Conservation (phyloP, 2,329 filamentous ascomycete genomes). For the Aspergillus spinulosporus region DNA sequence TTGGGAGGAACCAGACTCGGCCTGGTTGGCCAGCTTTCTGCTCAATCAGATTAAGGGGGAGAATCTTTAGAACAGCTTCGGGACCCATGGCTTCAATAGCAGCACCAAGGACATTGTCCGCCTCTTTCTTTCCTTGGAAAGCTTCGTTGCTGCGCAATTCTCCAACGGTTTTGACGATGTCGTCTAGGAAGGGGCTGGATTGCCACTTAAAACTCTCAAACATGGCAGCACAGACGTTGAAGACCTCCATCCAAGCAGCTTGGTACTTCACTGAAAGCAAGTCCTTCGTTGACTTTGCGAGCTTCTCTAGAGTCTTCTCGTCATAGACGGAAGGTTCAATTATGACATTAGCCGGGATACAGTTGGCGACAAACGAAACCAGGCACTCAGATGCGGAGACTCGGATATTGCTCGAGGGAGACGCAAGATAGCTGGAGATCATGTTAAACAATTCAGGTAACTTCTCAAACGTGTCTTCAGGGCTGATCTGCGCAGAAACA, state of each 20-base stretch:
- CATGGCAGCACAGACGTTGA: conserved; percentile 81
- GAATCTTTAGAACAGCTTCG: conserved; percentile 73
- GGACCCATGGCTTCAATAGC: conserved; percentile 90
- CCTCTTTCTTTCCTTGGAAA: conserved; percentile 92
- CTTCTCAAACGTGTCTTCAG: conserved; percentile 88
- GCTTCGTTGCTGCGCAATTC: conserved; percentile 84
- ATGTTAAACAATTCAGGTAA: conserved; percentile 80
- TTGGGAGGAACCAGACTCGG: conserved; percentile 89
- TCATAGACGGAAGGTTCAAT: conserved; percentile 89
- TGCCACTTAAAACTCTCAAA: conserved; percentile 86
- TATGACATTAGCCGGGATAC: conserved; percentile 78
- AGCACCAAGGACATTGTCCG: conserved; percentile 83
- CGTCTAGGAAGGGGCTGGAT: conserved; percentile 73
- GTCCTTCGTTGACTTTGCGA: conserved; percentile 69
- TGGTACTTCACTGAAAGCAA: conserved; percentile 89
- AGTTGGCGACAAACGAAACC: conserved; percentile 88
- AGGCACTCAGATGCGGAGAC: conserved; percentile 93
- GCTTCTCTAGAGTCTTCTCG: conserved; percentile 81
- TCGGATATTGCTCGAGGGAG: conserved; percentile 87
- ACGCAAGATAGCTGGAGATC: conserved; percentile 78
- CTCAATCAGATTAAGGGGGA: conserved; percentile 82
- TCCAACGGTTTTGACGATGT: conserved; percentile 75
- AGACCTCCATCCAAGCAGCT: conserved; percentile 90
- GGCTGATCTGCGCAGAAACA: conserved; percentile 82
- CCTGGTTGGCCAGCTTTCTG: conserved; percentile 76